A percentile compares a stretch with the other conserved stretches of the same genome.
These are phyloP conservation scores for Aspergillus sp. DNA, from an alignment of 2,329 filamentous ascomycete genomes.

Conservation along the genomic window DNA sequence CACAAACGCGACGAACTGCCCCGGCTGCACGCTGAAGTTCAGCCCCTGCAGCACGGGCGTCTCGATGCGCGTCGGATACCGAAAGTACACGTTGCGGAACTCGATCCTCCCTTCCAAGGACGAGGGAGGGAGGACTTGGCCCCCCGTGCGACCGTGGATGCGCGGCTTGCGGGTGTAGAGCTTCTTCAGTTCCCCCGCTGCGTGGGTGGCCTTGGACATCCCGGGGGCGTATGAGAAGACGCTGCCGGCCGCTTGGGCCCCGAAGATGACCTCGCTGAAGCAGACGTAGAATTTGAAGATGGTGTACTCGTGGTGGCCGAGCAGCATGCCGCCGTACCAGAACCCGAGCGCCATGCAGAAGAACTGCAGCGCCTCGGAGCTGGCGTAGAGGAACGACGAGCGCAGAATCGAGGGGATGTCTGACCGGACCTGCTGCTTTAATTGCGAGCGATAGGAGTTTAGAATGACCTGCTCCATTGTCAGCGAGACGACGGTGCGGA, in stretches of 20 bases:
- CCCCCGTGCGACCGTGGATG: slow-evolving; percentile 53
- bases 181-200: slow-evolving; percentile 41
- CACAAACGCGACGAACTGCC: slow-evolving; percentile 54
- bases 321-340: slow-evolving; percentile 65
- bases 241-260: slow-evolving; percentile 27
- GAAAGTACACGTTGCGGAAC: slow-evolving; percentile 47
- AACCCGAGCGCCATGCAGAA: slow-evolving; percentile 51
- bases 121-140: slow-evolving; percentile 56
- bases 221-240: slow-evolving; percentile 33
- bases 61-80: slow-evolving; percentile 23
- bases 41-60: slow-evolving; percentile 19
- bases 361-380: slow-evolving; percentile 31
- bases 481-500: slow-evolving; percentile 52
- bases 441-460: slow-evolving; percentile 34
- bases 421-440: slow-evolving; percentile 22
- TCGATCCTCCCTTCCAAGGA: slow-evolving; percentile 35
- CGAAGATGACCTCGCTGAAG: slow-evolving; percentile 45
- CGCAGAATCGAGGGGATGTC: slow-evolving; percentile 22
- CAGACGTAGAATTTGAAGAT: slow-evolving; percentile 44
- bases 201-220: slow-evolving; percentile 30
- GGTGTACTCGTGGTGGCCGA: slow-evolving; percentile 50
- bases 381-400: slow-evolving; percentile 31
- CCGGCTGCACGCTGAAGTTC: slow-evolving; percentile 37
- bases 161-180: slow-evolving; percentile 47
- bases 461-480: slow-evolving; percentile 48